Conservation (phyloP, 257 asterid species). For the Rauvolfia tetraphylla region DNA sequence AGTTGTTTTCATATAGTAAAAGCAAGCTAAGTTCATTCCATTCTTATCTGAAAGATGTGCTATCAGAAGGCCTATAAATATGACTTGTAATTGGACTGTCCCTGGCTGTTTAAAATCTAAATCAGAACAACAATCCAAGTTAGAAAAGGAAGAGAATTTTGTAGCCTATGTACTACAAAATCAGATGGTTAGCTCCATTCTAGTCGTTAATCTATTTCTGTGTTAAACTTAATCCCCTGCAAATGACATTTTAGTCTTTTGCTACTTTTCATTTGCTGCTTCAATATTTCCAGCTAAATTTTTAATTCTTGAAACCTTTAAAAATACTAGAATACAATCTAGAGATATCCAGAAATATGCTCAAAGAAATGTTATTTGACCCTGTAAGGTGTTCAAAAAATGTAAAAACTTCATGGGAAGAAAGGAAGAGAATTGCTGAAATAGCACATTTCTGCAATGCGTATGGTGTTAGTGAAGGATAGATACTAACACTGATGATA, state of each 20-base stretch:
- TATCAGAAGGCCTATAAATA: no score
- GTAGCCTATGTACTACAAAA: no score
- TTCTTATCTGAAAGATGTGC: background rate
- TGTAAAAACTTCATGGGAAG: background rate
- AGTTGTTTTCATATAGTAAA: background rate
- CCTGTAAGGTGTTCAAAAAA: background rate
- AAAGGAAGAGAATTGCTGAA: background rate
- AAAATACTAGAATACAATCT: background rate
- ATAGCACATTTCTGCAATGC: background rate
- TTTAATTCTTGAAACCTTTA: background rate
- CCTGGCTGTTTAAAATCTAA: background rate
- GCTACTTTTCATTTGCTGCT: background rate
- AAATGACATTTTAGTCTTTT: background rate
- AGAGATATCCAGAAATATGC: background rate
- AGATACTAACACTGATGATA: background rate
- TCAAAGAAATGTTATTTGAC: background rate
- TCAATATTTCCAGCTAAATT: background rate
- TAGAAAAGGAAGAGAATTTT: no score
- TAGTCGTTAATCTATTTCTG: background rate
- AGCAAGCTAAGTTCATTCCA: background rate
- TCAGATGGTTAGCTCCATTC: no score
- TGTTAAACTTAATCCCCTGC: background rate
- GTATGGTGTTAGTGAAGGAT: background rate
- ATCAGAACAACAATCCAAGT: no score
- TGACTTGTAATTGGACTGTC: no score